phyloP scores from a whole-genome alignment of 2,329 filamentous ascomycete species.

The Rugonectria rugulosa region DNA sequence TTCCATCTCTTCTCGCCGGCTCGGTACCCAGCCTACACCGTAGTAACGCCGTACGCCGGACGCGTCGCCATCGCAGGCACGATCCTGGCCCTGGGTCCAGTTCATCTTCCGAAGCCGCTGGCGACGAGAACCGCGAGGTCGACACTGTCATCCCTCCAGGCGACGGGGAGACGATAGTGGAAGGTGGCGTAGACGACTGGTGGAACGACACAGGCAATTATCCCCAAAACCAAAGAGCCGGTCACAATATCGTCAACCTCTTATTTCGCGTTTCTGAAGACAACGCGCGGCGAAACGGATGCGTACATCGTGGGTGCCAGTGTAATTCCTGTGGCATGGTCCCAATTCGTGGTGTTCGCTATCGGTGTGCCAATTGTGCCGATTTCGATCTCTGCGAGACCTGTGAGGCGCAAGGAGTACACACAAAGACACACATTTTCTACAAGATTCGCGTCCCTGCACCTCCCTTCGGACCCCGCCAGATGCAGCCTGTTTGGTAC shows the following conservation, averaged over 20 bases:
- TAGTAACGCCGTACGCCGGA: conserved; percentile 71
- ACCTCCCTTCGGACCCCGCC: conserved; percentile 80
- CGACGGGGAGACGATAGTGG: conserved; percentile 50
- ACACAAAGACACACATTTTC: conserved; percentile 92
- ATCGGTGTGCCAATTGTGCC: conserved; percentile 93
- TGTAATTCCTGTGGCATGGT: conserved; percentile 90
- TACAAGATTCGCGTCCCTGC: conserved; percentile 94
- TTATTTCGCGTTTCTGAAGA: conserved; percentile 95
- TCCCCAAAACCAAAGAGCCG: conserved; percentile 58
- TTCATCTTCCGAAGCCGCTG: conserved; percentile 50
- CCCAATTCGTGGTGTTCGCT: conserved; percentile 90
- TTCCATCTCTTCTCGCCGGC: too few relatives aligned
- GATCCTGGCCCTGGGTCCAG: conserved; percentile 52
- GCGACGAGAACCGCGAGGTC: conserved; percentile 54
- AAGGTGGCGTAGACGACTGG: conserved; percentile 58
- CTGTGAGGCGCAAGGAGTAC: conserved; percentile 81
- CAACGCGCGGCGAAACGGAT: conserved; percentile 85
- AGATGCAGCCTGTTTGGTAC: conserved; percentile 86
- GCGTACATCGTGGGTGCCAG: conserved; percentile 89
- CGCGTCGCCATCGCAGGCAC: conserved; percentile 46
- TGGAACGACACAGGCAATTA: conserved; percentile 54
- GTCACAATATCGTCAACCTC: conserved; percentile 83
- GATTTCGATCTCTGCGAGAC: conserved; percentile 96
- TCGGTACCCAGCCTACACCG: conserved; percentile 63
- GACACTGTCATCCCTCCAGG: conserved; percentile 40